These are phyloP conservation scores for Scedosporium apiospermum DNA, from an alignment of 2,329 filamentous ascomycete genomes.

Conservation along the genomic window DNA sequence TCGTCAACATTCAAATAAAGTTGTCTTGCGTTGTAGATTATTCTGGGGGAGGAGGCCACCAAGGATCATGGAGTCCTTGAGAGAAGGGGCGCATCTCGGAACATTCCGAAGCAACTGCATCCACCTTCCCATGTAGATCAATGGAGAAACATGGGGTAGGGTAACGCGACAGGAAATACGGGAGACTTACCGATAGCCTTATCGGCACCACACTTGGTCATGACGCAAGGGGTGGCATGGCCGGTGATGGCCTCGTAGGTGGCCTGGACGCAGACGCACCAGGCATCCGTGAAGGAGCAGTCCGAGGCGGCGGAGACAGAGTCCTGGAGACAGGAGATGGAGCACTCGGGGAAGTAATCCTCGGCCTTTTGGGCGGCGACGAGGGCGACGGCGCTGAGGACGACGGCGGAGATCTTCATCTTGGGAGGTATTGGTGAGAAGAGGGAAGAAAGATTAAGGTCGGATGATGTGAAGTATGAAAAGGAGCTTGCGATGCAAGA, in stretches of 20 bases:
- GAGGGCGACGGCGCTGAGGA: slow-evolving; percentile 23
- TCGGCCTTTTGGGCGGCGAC: slow-evolving; percentile 20
- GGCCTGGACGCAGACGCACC: slow-evolving; percentile 22
- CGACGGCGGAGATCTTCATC: slow-evolving; percentile 27
- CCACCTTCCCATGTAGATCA: too few species aligned
- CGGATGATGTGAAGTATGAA: not conserved
- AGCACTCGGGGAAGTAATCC: slow-evolving; percentile 29
- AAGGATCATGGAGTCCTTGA: not conserved
- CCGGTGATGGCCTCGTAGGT: slow-evolving; percentile 22
- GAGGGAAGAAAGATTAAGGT: not conserved
- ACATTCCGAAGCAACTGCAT: not conserved
- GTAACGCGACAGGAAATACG: not conserved
- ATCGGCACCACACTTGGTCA: slow-evolving; percentile 24
- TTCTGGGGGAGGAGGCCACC: not conserved
- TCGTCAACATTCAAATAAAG: too few species aligned
- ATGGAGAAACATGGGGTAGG: not conserved
- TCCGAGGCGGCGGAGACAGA: slow-evolving; percentile 20
- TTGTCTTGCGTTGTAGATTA: too few species aligned
- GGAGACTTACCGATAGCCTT: slow-evolving; percentile 26
- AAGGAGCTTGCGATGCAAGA: not conserved
- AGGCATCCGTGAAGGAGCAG: slow-evolving; percentile 22
- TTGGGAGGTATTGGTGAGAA: slow-evolving; percentile 13
- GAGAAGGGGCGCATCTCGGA: not conserved
- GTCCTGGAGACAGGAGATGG: slow-evolving; percentile 24
- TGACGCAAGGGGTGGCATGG: slow-evolving; percentile 24